Evolutionary conservation across 768 basidiomycete genomes (phyloP).

Genomic region (Tulasnella sp.): DNA sequence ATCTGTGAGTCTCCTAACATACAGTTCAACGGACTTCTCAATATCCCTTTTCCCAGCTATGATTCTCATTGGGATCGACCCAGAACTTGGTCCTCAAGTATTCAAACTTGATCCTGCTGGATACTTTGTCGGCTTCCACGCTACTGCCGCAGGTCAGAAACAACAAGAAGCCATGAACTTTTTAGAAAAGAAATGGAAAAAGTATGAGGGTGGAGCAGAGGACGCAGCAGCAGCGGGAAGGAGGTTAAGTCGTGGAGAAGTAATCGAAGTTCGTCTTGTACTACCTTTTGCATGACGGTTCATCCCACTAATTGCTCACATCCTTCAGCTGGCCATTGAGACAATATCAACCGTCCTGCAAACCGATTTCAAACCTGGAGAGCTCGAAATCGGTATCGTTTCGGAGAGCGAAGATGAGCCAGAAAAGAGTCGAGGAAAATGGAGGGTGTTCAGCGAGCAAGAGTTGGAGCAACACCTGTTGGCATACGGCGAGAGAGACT

Average conservation of each 20-base stretch:
- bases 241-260: conserved; percentile 57
- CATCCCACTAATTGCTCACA: no score
- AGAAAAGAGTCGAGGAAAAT: conserved; percentile 50
- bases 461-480: conserved; percentile 71
- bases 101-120: conserved; percentile 99
- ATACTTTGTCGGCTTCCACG: conserved; percentile 97
- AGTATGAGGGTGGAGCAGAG: conserved; percentile 68
- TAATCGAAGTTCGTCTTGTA: conserved; percentile 62
- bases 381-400: conserved; percentile 92
- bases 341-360: conserved; percentile 87
- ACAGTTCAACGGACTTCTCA: not conserved
- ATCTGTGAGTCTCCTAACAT: conserved; percentile 48
- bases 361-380: conserved; percentile 89
- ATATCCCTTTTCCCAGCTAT: conserved; percentile 45
- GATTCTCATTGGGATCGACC: conserved; percentile 88
- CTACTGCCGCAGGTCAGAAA: conserved; percentile 90
- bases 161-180: conserved; percentile 99
- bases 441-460: conserved; percentile 64
- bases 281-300: not conserved
- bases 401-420: conserved; percentile 63
- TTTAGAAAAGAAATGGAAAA: conserved; percentile 98
- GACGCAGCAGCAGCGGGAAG: conserved; percentile 65
- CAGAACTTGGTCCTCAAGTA: conserved; percentile 84
- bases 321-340: conserved; percentile 74
- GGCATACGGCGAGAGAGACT: conserved; percentile 86